phyloP scores from a whole-genome alignment of 1,284 basidiomycete species.

The Fistulina hepatica region DNA sequence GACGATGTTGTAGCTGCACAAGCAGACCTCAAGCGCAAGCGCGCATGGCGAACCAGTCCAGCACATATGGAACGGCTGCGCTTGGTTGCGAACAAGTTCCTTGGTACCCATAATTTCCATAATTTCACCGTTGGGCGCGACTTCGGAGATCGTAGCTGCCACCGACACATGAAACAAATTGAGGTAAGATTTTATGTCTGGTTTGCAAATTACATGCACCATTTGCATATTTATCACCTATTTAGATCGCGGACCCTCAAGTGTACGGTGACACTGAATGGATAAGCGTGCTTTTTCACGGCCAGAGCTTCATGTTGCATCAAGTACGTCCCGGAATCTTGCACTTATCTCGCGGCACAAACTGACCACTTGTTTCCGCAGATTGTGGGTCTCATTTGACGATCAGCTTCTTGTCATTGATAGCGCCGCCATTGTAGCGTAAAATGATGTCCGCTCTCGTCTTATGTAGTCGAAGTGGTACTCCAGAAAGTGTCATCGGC shows the following conservation, averaged over 20 bases:
- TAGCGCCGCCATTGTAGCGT: slow-evolving; percentile 43
- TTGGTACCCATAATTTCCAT: slow-evolving; percentile 91
- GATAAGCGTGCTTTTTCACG: slow-evolving; percentile 90
- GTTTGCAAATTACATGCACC: not conserved
- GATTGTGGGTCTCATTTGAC: slow-evolving; percentile 32
- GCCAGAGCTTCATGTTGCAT: slow-evolving; percentile 98
- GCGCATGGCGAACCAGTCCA: slow-evolving; percentile 51
- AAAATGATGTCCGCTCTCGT: slow-evolving; percentile 95
- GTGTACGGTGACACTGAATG: slow-evolving; percentile 91
- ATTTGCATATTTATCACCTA: not conserved
- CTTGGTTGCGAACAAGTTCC: slow-evolving; percentile 49
- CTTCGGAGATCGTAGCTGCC: slow-evolving; percentile 71
- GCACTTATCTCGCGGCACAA: not conserved
- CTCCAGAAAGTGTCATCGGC: slow-evolving; percentile 64
- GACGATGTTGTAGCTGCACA: not conserved
- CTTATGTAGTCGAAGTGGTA: slow-evolving; percentile 64
- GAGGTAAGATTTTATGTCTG: slow-evolving; percentile 43
- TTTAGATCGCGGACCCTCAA: slow-evolving; percentile 64
- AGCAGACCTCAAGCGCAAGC: slow-evolving; percentile 50
- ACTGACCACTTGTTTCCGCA: slow-evolving; percentile 8
- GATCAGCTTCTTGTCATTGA: too few relatives aligned
- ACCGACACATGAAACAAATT: slow-evolving; percentile 78
- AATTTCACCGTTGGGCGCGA: slow-evolving; percentile 92
- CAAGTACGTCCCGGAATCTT: slow-evolving; percentile 43
- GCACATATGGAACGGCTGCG: slow-evolving; percentile 50